Evolutionary conservation across 2,329 filamentous ascomycete species (phyloP).

Genomic region (Periglandula ipomoeae): DNA sequence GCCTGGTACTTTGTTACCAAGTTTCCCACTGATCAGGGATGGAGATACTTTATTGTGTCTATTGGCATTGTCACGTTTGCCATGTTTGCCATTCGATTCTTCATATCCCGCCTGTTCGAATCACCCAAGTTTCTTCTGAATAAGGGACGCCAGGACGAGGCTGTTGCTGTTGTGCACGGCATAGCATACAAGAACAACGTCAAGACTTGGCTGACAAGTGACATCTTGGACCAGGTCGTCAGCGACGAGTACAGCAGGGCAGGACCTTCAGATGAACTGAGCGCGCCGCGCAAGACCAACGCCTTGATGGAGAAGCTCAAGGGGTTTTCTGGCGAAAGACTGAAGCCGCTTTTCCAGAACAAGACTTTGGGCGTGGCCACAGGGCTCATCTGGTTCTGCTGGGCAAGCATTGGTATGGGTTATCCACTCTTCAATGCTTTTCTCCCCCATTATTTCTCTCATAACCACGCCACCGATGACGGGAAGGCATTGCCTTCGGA

Average conservation of each 20-base stretch:
- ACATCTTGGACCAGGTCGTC: slow-evolving; percentile 51
- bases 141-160: slow-evolving; percentile 66
- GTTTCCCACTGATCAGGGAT: slow-evolving; percentile 61
- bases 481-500: slow-evolving; percentile 17
- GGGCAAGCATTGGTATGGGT: slow-evolving; percentile 75
- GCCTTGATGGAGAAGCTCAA: slow-evolving; percentile 50
- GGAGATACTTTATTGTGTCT: slow-evolving; percentile 64
- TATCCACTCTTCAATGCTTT: slow-evolving; percentile 88
- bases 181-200: slow-evolving; percentile 63
- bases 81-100: slow-evolving; percentile 73
- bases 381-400: slow-evolving; percentile 63
- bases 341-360: slow-evolving; percentile 55
- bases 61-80: slow-evolving; percentile 63
- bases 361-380: slow-evolving; percentile 44
- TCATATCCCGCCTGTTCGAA: slow-evolving; percentile 73
- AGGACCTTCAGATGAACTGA: slow-evolving; percentile 8
- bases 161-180: slow-evolving; percentile 70
- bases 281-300: slow-evolving; percentile 16
- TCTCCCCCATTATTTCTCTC: slow-evolving; percentile 73
- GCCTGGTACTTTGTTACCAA: slow-evolving; percentile 70
- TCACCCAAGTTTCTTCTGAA: slow-evolving; percentile 78
- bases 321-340: slow-evolving; percentile 57
- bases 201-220: slow-evolving; percentile 69
- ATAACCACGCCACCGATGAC: slow-evolving; percentile 33
- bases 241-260: slow-evolving; percentile 28